Evolutionary conservation across 2,329 filamentous ascomycete genomes (phyloP).

Genomic region (Eutypella sp.): DNA sequence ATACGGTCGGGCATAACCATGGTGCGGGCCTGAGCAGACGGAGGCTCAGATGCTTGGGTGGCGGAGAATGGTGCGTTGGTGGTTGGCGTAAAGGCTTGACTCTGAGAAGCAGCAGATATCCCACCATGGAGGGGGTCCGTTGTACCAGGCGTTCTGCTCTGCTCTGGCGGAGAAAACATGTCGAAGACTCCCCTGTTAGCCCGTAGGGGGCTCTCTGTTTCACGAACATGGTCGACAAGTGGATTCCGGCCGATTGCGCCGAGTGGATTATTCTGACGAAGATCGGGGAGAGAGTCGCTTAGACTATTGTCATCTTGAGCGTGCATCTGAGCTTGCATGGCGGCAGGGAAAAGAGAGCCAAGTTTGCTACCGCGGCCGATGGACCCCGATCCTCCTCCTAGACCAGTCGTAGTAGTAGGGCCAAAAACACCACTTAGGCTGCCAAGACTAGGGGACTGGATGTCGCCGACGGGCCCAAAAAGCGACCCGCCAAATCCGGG

Average conservation of each 20-base stretch:
- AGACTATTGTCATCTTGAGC: constrained; percentile 57
- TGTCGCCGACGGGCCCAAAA: constrained; percentile 70
- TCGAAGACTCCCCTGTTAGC: constrained; percentile 51
- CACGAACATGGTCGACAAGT: constrained; percentile 49
- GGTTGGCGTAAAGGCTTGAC: constrained; percentile 25
- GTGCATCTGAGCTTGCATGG: constrained; percentile 91
- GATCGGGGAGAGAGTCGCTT: constrained; percentile 53
- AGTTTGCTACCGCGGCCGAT: constrained; percentile 76
- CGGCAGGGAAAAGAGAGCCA: constrained; percentile 78
- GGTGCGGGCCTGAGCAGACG: constrained; percentile 68
- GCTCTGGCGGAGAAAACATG: constrained; percentile 38
- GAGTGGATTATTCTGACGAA: constrained; percentile 57
- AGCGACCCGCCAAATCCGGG: constrained; percentile 72
- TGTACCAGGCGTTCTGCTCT: constrained; percentile 26
- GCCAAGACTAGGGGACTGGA: constrained; percentile 69
- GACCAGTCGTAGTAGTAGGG: constrained; percentile 48
- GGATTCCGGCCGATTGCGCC: constrained; percentile 62
- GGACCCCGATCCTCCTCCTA: constrained; percentile 55
- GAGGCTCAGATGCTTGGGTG: constrained; percentile 39
- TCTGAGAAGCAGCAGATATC: constrained; percentile 23
- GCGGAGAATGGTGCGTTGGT: constrained; percentile 29
- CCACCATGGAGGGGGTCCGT: constrained; percentile 24
- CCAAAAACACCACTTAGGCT: constrained; percentile 68
- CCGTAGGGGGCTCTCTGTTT: constrained; percentile 56
- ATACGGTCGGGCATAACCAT: constrained; percentile 99